Conservation (phyloP, 2,329 filamentous ascomycete species). For the Chrysoporthe austroafricana region DNA sequence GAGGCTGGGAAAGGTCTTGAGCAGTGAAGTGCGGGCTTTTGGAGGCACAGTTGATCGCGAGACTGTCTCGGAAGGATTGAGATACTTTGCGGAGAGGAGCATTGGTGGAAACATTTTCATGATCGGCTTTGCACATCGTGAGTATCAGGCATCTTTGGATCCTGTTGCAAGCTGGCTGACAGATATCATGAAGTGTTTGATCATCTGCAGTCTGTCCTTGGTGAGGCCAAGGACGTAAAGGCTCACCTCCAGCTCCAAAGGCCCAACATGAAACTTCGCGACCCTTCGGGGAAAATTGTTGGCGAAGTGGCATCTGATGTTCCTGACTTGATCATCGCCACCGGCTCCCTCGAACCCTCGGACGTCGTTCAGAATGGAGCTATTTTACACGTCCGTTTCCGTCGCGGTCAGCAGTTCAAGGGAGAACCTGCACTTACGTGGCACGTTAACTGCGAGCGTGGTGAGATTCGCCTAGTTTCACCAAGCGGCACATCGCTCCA, state of each 20-base stretch:
- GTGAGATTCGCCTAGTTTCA: constrained; percentile 46
- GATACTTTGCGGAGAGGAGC: constrained; percentile 53
- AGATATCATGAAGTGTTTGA: constrained; percentile 47
- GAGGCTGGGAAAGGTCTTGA: constrained; percentile 56
- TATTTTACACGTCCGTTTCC: constrained; percentile 44
- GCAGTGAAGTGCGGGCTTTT: constrained; percentile 48
- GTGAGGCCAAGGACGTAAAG: constrained; percentile 45
- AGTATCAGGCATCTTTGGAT: constrained; percentile 28
- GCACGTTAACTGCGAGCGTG: constrained; percentile 52
- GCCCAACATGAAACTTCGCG: constrained; percentile 43
- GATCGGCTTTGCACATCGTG: constrained; percentile 48
- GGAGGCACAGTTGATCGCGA: constrained; percentile 43
- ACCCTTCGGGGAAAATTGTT: constrained; percentile 37
- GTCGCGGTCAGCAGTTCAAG: constrained; percentile 51
- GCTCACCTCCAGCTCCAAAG: constrained; percentile 51
- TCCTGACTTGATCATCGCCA: constrained; percentile 35
- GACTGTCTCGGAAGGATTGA: constrained; percentile 38
- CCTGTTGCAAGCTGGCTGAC: constrained; percentile 30
- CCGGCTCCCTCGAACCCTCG: constrained; percentile 38
- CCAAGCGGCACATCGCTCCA: constrained; percentile 37
- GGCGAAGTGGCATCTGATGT: constrained; percentile 39
- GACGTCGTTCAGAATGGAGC: constrained; percentile 38
- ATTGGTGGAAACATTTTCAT: constrained; percentile 51
- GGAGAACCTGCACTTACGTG: constrained; percentile 48
- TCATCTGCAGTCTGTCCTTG: constrained; percentile 48